Conservation (phyloP, 768 basidiomycete genomes). For the Hericium rajendrae region DNA sequence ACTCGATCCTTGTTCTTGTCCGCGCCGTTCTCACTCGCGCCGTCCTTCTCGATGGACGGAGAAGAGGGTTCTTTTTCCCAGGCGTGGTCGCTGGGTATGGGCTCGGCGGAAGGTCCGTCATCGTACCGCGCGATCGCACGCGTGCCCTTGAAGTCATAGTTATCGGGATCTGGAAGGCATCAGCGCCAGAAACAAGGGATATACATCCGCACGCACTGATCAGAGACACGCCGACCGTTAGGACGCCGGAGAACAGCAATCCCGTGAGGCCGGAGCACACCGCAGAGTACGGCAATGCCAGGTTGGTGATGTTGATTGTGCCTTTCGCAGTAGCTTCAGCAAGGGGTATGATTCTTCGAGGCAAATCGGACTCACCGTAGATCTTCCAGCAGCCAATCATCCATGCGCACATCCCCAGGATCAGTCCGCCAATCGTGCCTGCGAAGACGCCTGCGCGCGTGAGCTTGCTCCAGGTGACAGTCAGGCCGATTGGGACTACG, state of each 20-base stretch:
- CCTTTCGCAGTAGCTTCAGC: background rate
- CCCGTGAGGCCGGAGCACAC: slow-evolving; percentile 26
- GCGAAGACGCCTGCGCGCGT: slow-evolving; percentile 29
- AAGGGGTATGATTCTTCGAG: background rate
- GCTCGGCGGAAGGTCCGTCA: background rate
- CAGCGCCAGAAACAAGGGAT: background rate
- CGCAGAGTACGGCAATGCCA: slow-evolving; percentile 26
- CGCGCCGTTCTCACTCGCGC: background rate
- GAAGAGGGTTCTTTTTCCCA: background rate
- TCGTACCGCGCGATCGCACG: background rate
- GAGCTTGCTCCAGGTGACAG: slow-evolving; percentile 38
- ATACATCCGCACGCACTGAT: slow-evolving; percentile 11
- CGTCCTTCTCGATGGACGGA: background rate
- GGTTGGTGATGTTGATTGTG: slow-evolving; percentile 24
- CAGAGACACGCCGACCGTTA: slow-evolving; percentile 23
- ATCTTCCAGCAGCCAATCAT: slow-evolving; percentile 44
- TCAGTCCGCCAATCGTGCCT: slow-evolving; percentile 32
- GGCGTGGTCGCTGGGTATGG: background rate
- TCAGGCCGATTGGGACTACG: slow-evolving; percentile 40
- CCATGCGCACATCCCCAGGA: slow-evolving; percentile 38
- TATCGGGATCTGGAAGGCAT: background rate
- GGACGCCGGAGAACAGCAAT: slow-evolving; percentile 21
- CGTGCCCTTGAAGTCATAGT: background rate
- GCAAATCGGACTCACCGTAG: slow-evolving; percentile 19
- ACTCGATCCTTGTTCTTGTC: background rate